Percentiles rank a stretch among this genome's conserved stretches.
phyloP scores from a whole-genome alignment of 148 eudicot genomes.

The Hydrangea macrophylla region DNA sequence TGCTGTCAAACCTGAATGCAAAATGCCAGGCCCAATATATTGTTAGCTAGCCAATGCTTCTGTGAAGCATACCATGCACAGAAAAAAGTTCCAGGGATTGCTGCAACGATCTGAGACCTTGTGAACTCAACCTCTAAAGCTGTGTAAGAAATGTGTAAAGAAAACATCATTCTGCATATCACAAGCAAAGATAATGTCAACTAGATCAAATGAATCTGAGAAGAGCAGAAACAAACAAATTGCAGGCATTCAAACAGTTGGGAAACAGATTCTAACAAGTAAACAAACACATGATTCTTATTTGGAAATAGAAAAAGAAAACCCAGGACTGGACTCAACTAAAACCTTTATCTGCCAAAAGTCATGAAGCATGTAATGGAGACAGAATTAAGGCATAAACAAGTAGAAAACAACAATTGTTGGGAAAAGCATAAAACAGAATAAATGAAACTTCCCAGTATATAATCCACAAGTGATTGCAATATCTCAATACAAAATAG shows the following conservation, averaged over 20 bases:
- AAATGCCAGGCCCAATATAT: slow-evolving; percentile 84
- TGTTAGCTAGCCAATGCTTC: slow-evolving; percentile 99
- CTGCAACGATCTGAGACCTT: slow-evolving; percentile 84
- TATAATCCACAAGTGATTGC: not conserved
- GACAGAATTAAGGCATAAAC: not conserved
- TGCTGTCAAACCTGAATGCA: slow-evolving; percentile 73
- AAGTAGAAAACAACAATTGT: not conserved
- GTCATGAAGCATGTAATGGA: not conserved
- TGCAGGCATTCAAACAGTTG: not conserved
- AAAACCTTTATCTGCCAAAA: not conserved
- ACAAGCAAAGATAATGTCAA: slow-evolving; percentile 21
- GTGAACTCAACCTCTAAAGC: slow-evolving; percentile 95
- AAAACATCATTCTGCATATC: slow-evolving; percentile 25
- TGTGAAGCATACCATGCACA: slow-evolving; percentile 94
- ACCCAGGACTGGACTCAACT: not conserved
- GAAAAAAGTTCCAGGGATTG: slow-evolving; percentile 87
- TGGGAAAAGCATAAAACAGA: not conserved
- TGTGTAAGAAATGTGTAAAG: slow-evolving; percentile 32
- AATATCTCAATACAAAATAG: not conserved
- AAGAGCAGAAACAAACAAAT: not conserved
- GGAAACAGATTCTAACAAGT: not conserved
- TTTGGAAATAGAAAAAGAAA: not conserved
- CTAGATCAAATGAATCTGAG: slow-evolving; percentile 7
- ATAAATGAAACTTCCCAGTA: not conserved
- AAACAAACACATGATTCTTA: too few species aligned